Base-by-base conservation (phyloP, 2,329 filamentous ascomycete species). In the Curvularia sp. region DNA sequence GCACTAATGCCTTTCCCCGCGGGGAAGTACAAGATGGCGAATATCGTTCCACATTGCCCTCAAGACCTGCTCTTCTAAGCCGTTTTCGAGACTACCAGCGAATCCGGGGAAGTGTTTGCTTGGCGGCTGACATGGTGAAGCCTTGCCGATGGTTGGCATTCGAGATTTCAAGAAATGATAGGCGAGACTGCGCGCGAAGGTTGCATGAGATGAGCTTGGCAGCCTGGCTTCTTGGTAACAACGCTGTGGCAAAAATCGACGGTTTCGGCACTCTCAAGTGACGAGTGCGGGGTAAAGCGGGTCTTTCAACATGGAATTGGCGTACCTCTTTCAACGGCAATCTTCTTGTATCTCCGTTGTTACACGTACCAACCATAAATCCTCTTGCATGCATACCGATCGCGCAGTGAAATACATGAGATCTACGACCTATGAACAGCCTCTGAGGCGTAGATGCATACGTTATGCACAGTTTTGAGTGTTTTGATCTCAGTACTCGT, bases 41-140 rank as follows among this genome's bases (percentile, higher is more conserved):
- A 61, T 55, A 52, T 62, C 55, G 57, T 61, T 25, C 59, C 55
- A 68, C 56, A 15, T 39, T 53, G 45, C 34, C 34, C 45, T 38
- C 51, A 48, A 38, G 53, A 65, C 51, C 54, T 67, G 55, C 65
- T 67, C 9, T 41, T 55, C 64, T 55, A 21, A 61, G 66, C 52
- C 41, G 53, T 57, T 12, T 19, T 39, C 58, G 57, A 42, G 50
- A 56, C 23, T 47, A 59, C 57, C 30, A 63, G 55, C 52, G 63
- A 65, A 65, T 61, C 65, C 55, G 58, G 65, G 61, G 58, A 49
- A 55, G 41, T 50, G 53, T 25, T n/a, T 41, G 45, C 66, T 70
- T 69, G 65, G 66, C 65, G 38, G 43, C 25, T 28, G 42, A 61
- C 64, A 57, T 53, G 61, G 52, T 59, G 45, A 63, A 64, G 59